A percentile compares a stretch with the other conserved stretches of the same genome.
phyloP scores from a whole-genome alignment of 768 basidiomycete genomes.

The Dictyophora rubrovolvata region DNA sequence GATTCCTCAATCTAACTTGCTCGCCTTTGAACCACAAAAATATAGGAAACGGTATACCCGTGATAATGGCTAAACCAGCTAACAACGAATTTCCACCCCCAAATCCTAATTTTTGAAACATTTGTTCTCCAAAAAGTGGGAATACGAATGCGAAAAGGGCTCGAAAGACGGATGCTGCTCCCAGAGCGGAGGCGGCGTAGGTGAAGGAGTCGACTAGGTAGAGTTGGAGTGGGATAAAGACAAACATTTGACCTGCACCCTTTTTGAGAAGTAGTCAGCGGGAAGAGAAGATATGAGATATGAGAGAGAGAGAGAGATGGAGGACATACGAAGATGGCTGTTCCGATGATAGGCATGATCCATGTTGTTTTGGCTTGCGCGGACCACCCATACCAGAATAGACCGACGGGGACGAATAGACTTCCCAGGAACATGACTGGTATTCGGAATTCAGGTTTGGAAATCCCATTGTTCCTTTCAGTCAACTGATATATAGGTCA shows the following conservation, averaged over 20 bases:
- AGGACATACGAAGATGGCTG: constrained; percentile 11
- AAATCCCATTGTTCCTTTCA: background rate
- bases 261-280: background rate
- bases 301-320: too few species aligned
- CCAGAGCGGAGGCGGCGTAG: constrained; percentile 12
- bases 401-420: constrained; percentile 22
- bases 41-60: constrained; percentile 15
- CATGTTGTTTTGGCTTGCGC: constrained; percentile 9
- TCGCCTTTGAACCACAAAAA: constrained; percentile 13
- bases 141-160: constrained; percentile 15
- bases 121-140: constrained; percentile 14
- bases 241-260: constrained; percentile 4
- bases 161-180: constrained; percentile 13
- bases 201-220: constrained; percentile 15
- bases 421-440: constrained; percentile 24
- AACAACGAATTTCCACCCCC: constrained; percentile 15
- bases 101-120: constrained; percentile 12
- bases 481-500: constrained; percentile 10
- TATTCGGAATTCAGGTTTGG: constrained; percentile 16
- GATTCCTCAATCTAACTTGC: constrained; percentile 5
- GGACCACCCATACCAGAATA: constrained; percentile 20
- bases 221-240: constrained; percentile 9
- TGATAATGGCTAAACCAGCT: constrained; percentile 13
- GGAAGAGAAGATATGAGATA: too few species aligned
- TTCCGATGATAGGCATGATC: constrained; percentile 14